Evolutionary conservation across 2,329 filamentous ascomycete genomes (phyloP), one percentile per base, ranked within the genome.

Genomic region (Ophiostoma piceae): DNA sequence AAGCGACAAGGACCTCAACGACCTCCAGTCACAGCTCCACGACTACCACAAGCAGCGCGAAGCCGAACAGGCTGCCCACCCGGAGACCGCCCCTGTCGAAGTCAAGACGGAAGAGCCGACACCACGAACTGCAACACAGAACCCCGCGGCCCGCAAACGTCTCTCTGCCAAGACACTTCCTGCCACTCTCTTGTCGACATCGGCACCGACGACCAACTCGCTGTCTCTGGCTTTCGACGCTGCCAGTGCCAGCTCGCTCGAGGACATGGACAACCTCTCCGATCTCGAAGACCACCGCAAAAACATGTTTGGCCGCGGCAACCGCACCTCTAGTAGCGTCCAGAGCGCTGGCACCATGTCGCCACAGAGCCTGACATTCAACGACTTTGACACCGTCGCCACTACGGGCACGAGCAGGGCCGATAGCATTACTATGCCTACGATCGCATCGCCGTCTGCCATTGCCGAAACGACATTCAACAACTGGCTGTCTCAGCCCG

Each of bases 1-100:
- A 76, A 84, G 87, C 74, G 85, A 87, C 75, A 81, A 83, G 14
- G 86, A 85, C 70, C 80, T 88, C 75, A 79, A 80, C 16, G 85
- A 86, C 74, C 78, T 89, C 66, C 85, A 85, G 19, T 80, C 81
- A 9, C 84, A 87, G 75, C 78, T 89, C 12, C 83, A 83, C 67
- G 79, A 78, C 65, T 82, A 84, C 69, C 81, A 83, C 69, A 78
- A 78, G 74, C 78, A 81, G 51, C 76, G 77, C 64, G 79, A 82
- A 29, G 75, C 76, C 32, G 74, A 70, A 76, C 39, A 67, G 2
- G 68, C 67, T 9, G 67, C 62, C 5, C 62, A 66, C 71, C 72
- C 76, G 73, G 62, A 78, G 37, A 77, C 71, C 39, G 77, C 72
- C 35, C 12, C 14, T 12, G 71, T 71, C 67, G 67, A 66, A 0